Evolutionary conservation across 2,329 filamentous ascomycete species (phyloP), one percentile per base, ranked within the genome.

Genomic region (Clonostachys solani): DNA sequence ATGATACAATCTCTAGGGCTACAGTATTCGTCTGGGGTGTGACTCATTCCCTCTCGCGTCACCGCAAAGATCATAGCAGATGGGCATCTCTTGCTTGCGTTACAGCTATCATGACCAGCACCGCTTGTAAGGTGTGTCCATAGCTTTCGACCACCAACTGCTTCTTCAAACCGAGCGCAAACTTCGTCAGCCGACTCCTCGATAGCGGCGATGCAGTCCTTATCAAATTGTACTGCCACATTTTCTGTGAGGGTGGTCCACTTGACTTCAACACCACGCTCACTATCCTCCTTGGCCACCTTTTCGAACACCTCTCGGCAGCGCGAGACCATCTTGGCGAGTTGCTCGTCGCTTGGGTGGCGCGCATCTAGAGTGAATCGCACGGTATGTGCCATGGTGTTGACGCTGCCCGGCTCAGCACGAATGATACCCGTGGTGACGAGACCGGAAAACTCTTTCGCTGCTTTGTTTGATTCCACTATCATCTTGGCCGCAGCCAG

Each of bases 291-390:
- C 40, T 42, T 6, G 13, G 40, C 40, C n/a, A 42, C 19, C 6
- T 17, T 38, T 15, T 38, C 12, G 36, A 38, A 38, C 12, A 15
- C 9, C 36, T 38, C 16, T 7, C 36, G 36, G 36, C 36, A 38
- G 15, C 16, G 36, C 36, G 36, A 15, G 16, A 38, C 36, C 36
- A 38, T 38, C 36, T 38, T 17, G 16, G 36, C 9, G 36, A 38
- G 36, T 2, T 15, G 15, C 6, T 38, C 36, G 16, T 38, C 36
- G 36, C 36, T 38, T 38, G 8, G 36, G 16, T 38, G 36, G 15
- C 83, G 75, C 44, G 86, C 78, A 55, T 87, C 83, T 12, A 86
- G 71, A 34, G 73, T 81, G 62, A 86, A 86, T 38, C 71, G 72
- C 9, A 86, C 84, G 23, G 68, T 64, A 2, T 82, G 80, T 1